Evolutionary conservation across 176 grass and related monocot genomes (phyloP), one percentile per base, ranked within the genome.

Genomic region (Cenchrus fungigraminus): DNA sequence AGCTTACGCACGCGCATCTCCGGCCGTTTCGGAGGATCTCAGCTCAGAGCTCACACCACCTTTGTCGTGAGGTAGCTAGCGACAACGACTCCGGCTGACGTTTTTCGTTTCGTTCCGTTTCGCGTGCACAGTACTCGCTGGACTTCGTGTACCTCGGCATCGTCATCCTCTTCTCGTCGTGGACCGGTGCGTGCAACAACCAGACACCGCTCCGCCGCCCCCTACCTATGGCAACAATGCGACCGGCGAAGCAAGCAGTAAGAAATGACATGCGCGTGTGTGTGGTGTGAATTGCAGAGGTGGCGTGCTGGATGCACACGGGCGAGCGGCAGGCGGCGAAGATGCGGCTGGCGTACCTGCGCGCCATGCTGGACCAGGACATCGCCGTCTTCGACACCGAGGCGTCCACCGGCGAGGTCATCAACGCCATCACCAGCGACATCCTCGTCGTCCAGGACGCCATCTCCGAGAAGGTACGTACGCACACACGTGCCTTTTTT

Each of bases 251-350:
- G 37, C 37, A 2, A 40, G 37, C 37, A 4, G 37, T 40, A 17
- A 51, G 12, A 6, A 9, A 37, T 81, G 54, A 70, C 51, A 17
- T 29, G 65, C 5, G 17, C 4, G 15, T 56, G 16, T 11, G 3
- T 56, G 16, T 11, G 3, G 59, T 54, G 15, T 6, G 17, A 19
- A 52, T 40, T 42, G 50, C 70, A 98, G 97, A 98, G 97, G 93
- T 98, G 84, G 93, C 93, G 32, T 98, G 93, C 79, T 98, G 97
- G 97, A 98, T 98, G 97, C 93, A 98, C 79, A 98, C 97, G 1
- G 97, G 97, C 20, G 97, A 98, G 84, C 87, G 97, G 77, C 97
- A 98, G 88, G 97, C 91, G 55, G 89, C 97, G 76, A 98, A 98
- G 89, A 98, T 98, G 90, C 80, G 97, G n/a, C 91, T 91, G 76